Evolutionary conservation across 1,139 yeast genomes (phyloP).

Genomic region (Zygosaccharomyces pseudobailii): DNA sequence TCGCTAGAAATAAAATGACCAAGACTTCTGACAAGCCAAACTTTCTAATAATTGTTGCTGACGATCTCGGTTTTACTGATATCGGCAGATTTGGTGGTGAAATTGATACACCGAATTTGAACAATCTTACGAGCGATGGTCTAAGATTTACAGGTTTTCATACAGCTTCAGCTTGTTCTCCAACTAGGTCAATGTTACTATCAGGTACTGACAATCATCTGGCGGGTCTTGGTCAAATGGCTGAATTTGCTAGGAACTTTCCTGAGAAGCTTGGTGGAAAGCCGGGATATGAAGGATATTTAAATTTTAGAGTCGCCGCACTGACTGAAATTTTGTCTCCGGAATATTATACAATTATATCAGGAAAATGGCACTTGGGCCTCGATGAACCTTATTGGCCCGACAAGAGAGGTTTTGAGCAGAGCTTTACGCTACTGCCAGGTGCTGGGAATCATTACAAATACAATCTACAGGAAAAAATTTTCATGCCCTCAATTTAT

Average conservation of each 20-base stretch:
- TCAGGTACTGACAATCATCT: slow-evolving; percentile 60
- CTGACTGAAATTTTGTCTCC: slow-evolving; percentile 48
- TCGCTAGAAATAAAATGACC: not conserved
- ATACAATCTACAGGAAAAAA: slow-evolving; percentile 40
- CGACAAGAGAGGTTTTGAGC: slow-evolving; percentile 47
- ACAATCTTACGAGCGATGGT: slow-evolving; percentile 43
- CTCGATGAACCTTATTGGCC: slow-evolving; percentile 49
- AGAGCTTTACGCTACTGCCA: slow-evolving; percentile 47
- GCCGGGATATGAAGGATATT: slow-evolving; percentile 55
- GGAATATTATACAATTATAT: slow-evolving; percentile 47
- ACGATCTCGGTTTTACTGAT: slow-evolving; percentile 59
- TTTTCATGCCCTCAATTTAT: slow-evolving; percentile 20
- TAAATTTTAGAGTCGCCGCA: slow-evolving; percentile 50
- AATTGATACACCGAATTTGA: slow-evolving; percentile 51
- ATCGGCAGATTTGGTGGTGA: slow-evolving; percentile 56
- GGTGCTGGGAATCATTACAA: slow-evolving; percentile 59
- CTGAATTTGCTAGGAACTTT: slow-evolving; percentile 41
- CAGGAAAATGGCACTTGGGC: slow-evolving; percentile 62
- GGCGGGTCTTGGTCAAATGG: slow-evolving; percentile 60
- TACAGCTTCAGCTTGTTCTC: slow-evolving; percentile 63
- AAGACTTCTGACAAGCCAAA: slow-evolving; percentile 37
- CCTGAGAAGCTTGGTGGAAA: slow-evolving; percentile 42
- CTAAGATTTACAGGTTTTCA: slow-evolving; percentile 53
- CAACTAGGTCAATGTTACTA: slow-evolving; percentile 57
- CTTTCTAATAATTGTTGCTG: slow-evolving; percentile 55